Percentiles rank a stretch among this genome's conserved stretches.
Evolutionary conservation across 2,329 filamentous ascomycete species (phyloP).

Genomic region (Aspergillus hiratsukae): DNA sequence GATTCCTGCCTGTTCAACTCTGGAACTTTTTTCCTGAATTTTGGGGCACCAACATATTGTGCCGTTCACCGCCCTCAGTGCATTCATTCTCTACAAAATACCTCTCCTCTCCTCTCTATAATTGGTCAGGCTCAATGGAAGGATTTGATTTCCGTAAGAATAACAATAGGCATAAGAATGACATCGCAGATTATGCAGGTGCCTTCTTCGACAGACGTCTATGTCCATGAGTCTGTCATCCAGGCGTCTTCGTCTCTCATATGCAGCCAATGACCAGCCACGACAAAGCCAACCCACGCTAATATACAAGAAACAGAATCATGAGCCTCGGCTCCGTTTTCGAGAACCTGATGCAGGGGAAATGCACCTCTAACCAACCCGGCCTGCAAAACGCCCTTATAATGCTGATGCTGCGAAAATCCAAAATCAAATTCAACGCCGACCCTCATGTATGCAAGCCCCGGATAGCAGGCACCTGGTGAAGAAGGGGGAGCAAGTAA

Average conservation of each 20-base stretch:
- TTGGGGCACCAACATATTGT: slow-evolving; percentile 2
- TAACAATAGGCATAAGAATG: slow-evolving; percentile 15
- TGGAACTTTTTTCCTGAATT: slow-evolving; percentile 1
- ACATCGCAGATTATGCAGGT: slow-evolving; percentile 12
- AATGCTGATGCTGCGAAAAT: slow-evolving; percentile 22
- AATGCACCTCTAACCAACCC: slow-evolving; percentile 24
- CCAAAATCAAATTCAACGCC: slow-evolving; percentile 14
- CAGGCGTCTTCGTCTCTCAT: slow-evolving; percentile 15
- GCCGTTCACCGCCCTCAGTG: slow-evolving; percentile 6
- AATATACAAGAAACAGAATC: slow-evolving; percentile 35
- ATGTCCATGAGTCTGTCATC: slow-evolving; percentile 18
- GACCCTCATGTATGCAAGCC: slow-evolving; percentile 12
- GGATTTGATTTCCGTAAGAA: neutral
- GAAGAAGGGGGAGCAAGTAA: slow-evolving; percentile 1
- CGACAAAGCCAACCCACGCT: slow-evolving; percentile 25
- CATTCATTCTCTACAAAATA: neutral
- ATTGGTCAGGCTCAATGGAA: too few species aligned
- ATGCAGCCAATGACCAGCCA: slow-evolving; percentile 14
- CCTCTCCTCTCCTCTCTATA: too few species aligned
- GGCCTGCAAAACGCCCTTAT: slow-evolving; percentile 19
- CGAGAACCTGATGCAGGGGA: slow-evolving; percentile 21
- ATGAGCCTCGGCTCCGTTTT: slow-evolving; percentile 17
- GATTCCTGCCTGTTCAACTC: neutral
- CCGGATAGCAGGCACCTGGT: slow-evolving; percentile 2
- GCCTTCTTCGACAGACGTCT: slow-evolving; percentile 12